phyloP scores from a whole-genome alignment of 805 yeast genomes.

The Cyberlindnera xylosilytica region DNA sequence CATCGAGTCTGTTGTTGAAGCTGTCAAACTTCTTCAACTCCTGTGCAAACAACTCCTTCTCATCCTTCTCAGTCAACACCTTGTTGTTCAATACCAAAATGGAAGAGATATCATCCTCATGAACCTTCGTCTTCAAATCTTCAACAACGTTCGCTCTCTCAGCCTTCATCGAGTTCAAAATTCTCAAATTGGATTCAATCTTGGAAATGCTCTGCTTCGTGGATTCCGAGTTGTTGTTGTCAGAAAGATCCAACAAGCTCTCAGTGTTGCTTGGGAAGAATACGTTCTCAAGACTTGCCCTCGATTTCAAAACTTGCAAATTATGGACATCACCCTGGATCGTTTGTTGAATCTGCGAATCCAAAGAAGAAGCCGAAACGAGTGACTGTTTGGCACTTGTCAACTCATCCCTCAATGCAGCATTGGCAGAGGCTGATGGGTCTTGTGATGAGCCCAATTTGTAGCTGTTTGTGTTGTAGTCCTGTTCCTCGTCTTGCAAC shows the following conservation, averaged over 20 bases:
- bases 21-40: conserved; percentile 78
- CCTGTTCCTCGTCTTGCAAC: conserved; percentile 33
- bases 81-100: conserved; percentile 59
- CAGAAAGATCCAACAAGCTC: conserved; percentile 70
- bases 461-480: conserved; percentile 32
- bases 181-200: conserved; percentile 56
- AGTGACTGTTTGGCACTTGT: conserved; percentile 56
- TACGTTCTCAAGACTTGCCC: conserved; percentile 27
- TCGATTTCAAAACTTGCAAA: conserved; percentile 44
- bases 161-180: conserved; percentile 56
- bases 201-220: conserved; percentile 39
- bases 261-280: conserved; percentile 27
- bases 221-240: conserved; percentile 30
- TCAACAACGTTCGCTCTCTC: conserved; percentile 61
- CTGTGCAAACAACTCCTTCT: conserved; percentile 56
- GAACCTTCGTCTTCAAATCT: conserved; percentile 67
- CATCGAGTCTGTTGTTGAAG: conserved; percentile 61
- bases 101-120: conserved; percentile 81
- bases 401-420: conserved; percentile 51
- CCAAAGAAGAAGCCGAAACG: conserved; percentile 59
- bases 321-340: conserved; percentile 42
- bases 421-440: conserved; percentile 33
- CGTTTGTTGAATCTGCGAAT: conserved; percentile 47
- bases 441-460: conserved; percentile 36
- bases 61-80: conserved; percentile 48